Evolutionary conservation across 2,329 filamentous ascomycete genomes (phyloP).

Genomic region (Colletotrichum cordylinicola): DNA sequence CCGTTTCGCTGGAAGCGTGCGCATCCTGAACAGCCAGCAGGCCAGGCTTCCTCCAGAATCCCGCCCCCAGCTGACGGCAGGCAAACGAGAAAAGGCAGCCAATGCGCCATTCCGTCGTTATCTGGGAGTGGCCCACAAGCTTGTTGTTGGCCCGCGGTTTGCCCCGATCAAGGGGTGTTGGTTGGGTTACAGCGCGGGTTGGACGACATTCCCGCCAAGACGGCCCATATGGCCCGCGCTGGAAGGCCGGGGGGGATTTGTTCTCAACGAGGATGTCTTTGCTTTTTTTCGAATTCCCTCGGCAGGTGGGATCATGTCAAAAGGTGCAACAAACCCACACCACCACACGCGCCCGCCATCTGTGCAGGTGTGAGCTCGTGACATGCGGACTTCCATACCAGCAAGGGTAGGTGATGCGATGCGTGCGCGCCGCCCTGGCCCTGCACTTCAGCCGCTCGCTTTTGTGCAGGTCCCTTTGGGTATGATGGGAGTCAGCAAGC

Average conservation of each 20-base stretch:
- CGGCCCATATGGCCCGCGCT: not conserved
- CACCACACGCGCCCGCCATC: not conserved
- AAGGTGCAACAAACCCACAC: not conserved
- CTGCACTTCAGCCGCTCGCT: not conserved
- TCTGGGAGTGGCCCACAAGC: not conserved
- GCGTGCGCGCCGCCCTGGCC: too few species aligned
- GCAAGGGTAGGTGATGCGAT: not conserved
- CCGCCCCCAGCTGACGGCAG: not conserved
- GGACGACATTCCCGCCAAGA: not conserved
- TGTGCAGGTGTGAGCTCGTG: not conserved
- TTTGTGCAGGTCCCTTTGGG: not conserved
- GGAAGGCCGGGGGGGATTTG: not conserved
- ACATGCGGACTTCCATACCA: not conserved
- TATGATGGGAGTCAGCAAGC: not conserved
- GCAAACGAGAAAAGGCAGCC: not conserved
- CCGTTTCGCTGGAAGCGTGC: not conserved
- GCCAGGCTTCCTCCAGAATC: not conserved
- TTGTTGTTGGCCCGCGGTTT: not conserved
- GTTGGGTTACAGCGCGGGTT: not conserved
- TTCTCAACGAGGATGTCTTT: not conserved
- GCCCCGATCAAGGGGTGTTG: not conserved
- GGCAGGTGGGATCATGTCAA: not conserved
- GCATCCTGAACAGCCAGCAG: not conserved
- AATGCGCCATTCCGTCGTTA: not conserved
- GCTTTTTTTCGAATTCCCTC: not conserved